These are phyloP conservation scores for Lepiota venenata DNA, from an alignment of 768 basidiomycete species.

Conservation along the genomic window DNA sequence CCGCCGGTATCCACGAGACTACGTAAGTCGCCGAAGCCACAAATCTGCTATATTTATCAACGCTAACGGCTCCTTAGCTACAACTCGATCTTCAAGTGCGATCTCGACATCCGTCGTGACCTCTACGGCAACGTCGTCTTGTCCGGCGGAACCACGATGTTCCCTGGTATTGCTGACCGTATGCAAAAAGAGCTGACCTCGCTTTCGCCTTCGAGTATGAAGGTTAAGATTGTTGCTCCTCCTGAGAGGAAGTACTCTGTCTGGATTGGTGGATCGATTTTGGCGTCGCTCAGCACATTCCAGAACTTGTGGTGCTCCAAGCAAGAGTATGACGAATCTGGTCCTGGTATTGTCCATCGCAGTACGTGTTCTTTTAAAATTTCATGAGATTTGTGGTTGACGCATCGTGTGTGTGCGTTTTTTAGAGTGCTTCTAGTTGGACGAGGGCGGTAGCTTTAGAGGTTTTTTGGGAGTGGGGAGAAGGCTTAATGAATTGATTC, in stretches of 20 bases:
- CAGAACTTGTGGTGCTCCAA: slow-evolving; percentile 95
- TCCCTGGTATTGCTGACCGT: slow-evolving; percentile 93
- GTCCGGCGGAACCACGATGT: slow-evolving; percentile 92
- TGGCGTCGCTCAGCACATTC: slow-evolving; percentile 92
- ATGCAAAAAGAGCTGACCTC: slow-evolving; percentile 93
- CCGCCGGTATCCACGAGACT: slow-evolving; percentile 90
- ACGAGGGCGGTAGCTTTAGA: background rate
- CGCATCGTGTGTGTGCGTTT: background rate
- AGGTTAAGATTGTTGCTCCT: slow-evolving; percentile 93
- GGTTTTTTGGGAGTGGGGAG: too few relatives aligned
- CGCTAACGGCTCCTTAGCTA: slow-evolving; percentile 32
- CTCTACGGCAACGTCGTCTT: slow-evolving; percentile 82
- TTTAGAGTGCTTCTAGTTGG: slow-evolving; percentile 30
- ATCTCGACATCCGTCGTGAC: slow-evolving; percentile 82
- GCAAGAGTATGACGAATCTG: slow-evolving; percentile 89
- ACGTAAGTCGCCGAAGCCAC: slow-evolving; percentile 39
- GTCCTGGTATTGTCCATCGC: slow-evolving; percentile 78
- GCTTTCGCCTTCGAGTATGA: slow-evolving; percentile 85
- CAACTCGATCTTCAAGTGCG: slow-evolving; percentile 86
- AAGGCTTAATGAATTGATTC: too few relatives aligned
- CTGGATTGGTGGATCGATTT: slow-evolving; percentile 88
- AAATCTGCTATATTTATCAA: background rate
- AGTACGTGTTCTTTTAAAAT: slow-evolving; percentile 37
- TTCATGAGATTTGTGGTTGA: background rate
- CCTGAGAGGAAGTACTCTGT: slow-evolving; percentile 95